Evolutionary conservation across 495 filamentous ascomycete genomes (phyloP).

Genomic region (Penicillium riverlandense): DNA sequence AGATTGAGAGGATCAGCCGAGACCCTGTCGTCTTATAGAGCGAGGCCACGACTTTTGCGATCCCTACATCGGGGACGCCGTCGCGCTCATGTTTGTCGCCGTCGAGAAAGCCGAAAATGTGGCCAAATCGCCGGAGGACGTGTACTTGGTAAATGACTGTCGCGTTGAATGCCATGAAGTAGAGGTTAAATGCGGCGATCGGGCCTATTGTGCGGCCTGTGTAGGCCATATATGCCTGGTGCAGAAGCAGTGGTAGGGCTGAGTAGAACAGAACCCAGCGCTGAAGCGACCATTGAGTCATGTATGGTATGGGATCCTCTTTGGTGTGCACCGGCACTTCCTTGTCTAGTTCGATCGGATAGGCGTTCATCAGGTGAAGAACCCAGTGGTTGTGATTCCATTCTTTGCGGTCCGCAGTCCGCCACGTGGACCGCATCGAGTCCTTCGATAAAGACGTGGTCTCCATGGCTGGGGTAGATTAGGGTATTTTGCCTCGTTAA

Average conservation of each 20-base stretch:
- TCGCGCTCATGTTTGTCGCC: conserved; percentile 26
- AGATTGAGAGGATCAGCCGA: conserved; percentile 18
- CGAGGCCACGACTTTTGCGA: conserved; percentile 19
- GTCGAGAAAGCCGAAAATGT: conserved; percentile 22
- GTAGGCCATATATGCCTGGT: conserved; percentile 24
- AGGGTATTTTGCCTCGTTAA: too few relatives aligned
- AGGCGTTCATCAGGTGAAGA: conserved; percentile 27
- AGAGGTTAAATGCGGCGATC: conserved; percentile 27
- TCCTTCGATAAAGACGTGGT: conserved; percentile 27
- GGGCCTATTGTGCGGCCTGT: conserved; percentile 23
- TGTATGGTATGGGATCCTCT: conserved; percentile 28
- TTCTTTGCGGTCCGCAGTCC: conserved; percentile 18
- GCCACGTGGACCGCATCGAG: conserved; percentile 40
- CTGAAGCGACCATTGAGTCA: conserved; percentile 32
- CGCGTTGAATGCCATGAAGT: conserved; percentile 29
- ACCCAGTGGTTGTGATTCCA: conserved; percentile 31
- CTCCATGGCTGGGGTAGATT: conserved; percentile 8
- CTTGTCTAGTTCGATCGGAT: conserved; percentile 24
- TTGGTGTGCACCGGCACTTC: conserved; percentile 31
- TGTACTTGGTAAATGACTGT: conserved; percentile 30
- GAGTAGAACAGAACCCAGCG: conserved; percentile 34
- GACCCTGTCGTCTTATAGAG: conserved; percentile 28
- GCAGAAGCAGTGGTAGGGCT: conserved; percentile 25
- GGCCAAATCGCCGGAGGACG: conserved; percentile 21
- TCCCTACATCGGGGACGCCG: conserved; percentile 23